A percentile compares a stretch with the other conserved stretches of the same genome.
Evolutionary conservation across 495 filamentous ascomycete genomes (phyloP).

Genomic region (Podospora didyma): DNA sequence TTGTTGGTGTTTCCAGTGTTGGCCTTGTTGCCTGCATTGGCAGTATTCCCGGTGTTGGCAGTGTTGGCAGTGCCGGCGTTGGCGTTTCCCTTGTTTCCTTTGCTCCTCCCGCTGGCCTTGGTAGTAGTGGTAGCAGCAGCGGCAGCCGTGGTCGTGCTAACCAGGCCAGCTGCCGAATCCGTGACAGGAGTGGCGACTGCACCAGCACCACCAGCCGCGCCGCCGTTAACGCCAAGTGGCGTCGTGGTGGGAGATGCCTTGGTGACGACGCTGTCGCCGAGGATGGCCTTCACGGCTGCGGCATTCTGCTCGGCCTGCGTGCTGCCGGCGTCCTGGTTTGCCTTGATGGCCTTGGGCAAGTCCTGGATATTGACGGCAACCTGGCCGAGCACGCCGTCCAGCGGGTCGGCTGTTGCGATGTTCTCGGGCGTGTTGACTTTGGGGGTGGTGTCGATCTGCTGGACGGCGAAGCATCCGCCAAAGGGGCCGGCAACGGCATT

Average conservation of each 20-base stretch:
- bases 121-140: constrained; percentile 1
- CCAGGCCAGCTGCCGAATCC: too few species aligned
- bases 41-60: not conserved
- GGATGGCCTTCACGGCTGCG: constrained; percentile 25
- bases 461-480: constrained; percentile 46
- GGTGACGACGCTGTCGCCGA: constrained; percentile 8
- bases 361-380: constrained; percentile 30
- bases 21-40: not conserved
- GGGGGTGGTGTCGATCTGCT: constrained; percentile 35
- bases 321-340: constrained; percentile 32
- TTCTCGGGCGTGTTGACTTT: constrained; percentile 32
- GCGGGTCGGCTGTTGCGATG: constrained; percentile 24
- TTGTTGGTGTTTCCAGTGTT: not conserved
- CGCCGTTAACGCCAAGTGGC: not conserved
- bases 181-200: not conserved
- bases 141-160: not conserved
- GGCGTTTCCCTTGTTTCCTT: constrained; percentile 4
- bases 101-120: not conserved
- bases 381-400: constrained; percentile 28
- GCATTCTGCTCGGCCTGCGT: constrained; percentile 25
- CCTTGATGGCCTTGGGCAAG: constrained; percentile 31
- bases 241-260: constrained; percentile 7
- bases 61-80: not conserved
- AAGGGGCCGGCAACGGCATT: constrained; percentile 54
- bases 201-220: not conserved